phyloP scores from a whole-genome alignment of 139 green algal genomes.

The Tetradesmus obliquus region DNA sequence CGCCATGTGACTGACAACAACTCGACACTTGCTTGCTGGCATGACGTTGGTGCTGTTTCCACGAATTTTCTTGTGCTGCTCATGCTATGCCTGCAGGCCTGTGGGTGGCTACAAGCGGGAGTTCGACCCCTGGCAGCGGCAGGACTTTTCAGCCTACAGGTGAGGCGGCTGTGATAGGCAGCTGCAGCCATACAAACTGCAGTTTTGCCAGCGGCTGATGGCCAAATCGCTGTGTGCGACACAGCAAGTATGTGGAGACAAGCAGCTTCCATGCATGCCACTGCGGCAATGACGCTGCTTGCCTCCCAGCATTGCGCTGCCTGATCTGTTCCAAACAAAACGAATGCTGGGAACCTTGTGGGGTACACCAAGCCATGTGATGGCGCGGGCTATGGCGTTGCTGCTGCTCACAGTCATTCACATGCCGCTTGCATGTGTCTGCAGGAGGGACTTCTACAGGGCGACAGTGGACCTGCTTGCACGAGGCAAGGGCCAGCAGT shows the following conservation, averaged over 20 bases:
- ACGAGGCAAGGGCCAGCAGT: background rate
- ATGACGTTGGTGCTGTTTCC: too few species aligned
- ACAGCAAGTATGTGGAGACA: too few species aligned
- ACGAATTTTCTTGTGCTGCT: background rate
- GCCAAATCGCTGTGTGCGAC: too few species aligned
- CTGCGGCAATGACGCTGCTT: background rate
- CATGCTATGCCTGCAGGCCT: background rate
- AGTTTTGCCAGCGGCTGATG: background rate
- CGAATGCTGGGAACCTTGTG: background rate
- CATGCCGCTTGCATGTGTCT: background rate
- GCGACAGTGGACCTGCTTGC: conserved; percentile 20
- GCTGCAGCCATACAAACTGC: background rate
- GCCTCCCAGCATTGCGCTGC: background rate
- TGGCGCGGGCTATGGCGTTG: background rate
- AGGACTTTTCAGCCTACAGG: conserved; percentile 28
- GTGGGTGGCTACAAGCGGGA: conserved; percentile 6
- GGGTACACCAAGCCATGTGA: background rate
- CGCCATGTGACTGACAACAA: too few species aligned
- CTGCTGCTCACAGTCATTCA: background rate
- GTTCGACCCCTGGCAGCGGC: conserved; percentile 3
- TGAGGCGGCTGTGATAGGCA: background rate
- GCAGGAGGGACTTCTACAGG: conserved; percentile 40
- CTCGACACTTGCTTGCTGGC: too few species aligned
- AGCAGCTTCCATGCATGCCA: background rate
- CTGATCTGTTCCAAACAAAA: background rate